A percentile compares a stretch with the other conserved stretches of the same genome.
phyloP scores from a whole-genome alignment of 164 flowering plant species.

The Malania oleifera region DNA sequence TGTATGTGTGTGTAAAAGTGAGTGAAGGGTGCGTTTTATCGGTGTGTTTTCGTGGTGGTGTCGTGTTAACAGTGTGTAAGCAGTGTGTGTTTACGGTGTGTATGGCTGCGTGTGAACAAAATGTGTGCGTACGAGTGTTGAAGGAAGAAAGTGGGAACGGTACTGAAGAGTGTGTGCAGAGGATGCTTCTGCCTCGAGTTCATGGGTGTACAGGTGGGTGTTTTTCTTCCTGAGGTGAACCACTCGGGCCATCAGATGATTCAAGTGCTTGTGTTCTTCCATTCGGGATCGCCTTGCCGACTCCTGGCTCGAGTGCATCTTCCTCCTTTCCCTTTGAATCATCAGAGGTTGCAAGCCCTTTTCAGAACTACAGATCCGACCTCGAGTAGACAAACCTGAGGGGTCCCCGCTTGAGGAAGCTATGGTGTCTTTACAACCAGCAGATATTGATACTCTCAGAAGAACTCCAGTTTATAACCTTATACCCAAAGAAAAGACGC shows the following conservation, averaged over 20 bases:
- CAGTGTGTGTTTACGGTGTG: no score
- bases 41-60: no score
- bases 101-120: no score
- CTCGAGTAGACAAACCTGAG: conserved; percentile 30
- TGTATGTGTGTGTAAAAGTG: no score
- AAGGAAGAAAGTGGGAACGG: no score
- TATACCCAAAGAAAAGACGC: conserved; percentile 10
- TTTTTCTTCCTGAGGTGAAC: conserved; percentile 52
- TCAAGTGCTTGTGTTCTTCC: conserved; percentile 80
- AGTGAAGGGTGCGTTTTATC: no score
- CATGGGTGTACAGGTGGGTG: conserved; percentile 35
- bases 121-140: no score
- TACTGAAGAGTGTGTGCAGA: no score
- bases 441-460: not conserved
- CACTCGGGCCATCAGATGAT: conserved; percentile 58
- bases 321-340: conserved; percentile 64
- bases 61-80: no score
- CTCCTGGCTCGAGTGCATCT: conserved; percentile 86
- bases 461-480: not conserved
- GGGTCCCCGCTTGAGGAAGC: conserved; percentile 63
- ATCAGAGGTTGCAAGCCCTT: conserved; percentile 38
- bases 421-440: conserved; percentile 22
- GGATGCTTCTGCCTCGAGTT: no score
- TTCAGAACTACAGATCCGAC: conserved; percentile 49
- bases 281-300: conserved; percentile 86